Conservation (phyloP, 495 filamentous ascomycete species). For the Cercophora sp. region DNA sequence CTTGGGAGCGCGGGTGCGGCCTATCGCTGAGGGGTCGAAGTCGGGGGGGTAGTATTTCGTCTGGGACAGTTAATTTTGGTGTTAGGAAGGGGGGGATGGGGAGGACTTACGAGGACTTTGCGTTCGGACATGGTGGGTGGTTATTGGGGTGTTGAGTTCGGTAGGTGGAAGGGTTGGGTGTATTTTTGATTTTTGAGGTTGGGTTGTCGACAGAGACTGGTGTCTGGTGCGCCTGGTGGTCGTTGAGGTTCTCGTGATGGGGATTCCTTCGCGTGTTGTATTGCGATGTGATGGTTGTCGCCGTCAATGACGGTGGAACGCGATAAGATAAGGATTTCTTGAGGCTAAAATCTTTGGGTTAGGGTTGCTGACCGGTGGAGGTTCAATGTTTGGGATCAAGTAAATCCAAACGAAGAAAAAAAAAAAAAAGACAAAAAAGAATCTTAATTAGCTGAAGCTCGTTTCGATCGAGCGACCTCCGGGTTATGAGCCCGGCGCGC, state of each 20-base stretch:
- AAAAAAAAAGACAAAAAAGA: neutral
- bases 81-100: neutral
- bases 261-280: too few species aligned
- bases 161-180: neutral
- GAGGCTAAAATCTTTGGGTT: too few species aligned
- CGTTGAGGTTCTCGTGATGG: too few species aligned
- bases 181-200: neutral
- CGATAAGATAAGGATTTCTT: too few species aligned
- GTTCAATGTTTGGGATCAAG: neutral
- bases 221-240: too few species aligned
- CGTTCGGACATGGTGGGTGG: slow-evolving; percentile 11
- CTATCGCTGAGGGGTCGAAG: slow-evolving; percentile 84
- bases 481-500: too few species aligned
- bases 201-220: neutral
- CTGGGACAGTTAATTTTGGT: neutral
- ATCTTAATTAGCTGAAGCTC: neutral
- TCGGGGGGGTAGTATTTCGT: slow-evolving; percentile 90
- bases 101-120: slow-evolving; percentile 7
- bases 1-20: slow-evolving; percentile 63
- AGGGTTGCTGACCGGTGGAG: too few species aligned
- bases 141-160: neutral
- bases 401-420: neutral
- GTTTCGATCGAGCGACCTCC: slow-evolving; percentile 2
- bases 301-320: too few species aligned
- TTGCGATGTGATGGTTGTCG: too few species aligned